Percentiles rank a stretch among this genome's conserved stretches.
phyloP scores from a whole-genome alignment of 192 early-diverging fungal species.

The Backusella macrospora region DNA sequence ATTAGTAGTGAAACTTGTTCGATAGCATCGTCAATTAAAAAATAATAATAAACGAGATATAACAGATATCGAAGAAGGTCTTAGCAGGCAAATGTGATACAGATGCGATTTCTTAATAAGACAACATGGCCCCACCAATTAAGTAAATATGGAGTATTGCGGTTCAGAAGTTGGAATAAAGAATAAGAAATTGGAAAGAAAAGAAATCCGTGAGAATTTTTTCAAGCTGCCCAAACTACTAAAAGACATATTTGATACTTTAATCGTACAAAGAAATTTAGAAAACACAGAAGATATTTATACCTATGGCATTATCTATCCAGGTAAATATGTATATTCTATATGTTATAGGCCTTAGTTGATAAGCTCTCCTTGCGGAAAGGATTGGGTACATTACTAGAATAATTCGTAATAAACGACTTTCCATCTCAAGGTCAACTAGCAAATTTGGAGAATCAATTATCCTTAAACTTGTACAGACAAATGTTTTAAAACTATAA shows the following conservation, averaged over 20 bases:
- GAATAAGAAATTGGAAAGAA: constrained; percentile 1
- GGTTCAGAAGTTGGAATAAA: constrained; percentile 11
- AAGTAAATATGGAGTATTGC: constrained; percentile 17
- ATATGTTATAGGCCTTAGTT: constrained; percentile 12
- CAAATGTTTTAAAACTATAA: constrained; percentile 11
- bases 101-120: constrained; percentile 10
- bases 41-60: constrained; percentile 10
- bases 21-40: constrained; percentile 15
- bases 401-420: constrained; percentile 13
- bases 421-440: not conserved
- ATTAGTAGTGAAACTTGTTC: constrained; percentile 17
- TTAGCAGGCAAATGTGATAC: constrained; percentile 6
- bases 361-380: not conserved
- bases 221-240: constrained; percentile 2
- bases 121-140: constrained; percentile 10
- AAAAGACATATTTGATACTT: constrained; percentile 17
- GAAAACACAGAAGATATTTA: constrained; percentile 14
- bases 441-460: constrained; percentile 17
- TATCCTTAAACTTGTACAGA: constrained; percentile 15
- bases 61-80: constrained; percentile 2
- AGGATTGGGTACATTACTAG: constrained; percentile 17
- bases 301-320: constrained; percentile 10
- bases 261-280: constrained; percentile 13
- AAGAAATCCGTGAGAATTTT: constrained; percentile 12
- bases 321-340: constrained; percentile 9